Evolutionary conservation across 1,139 yeast genomes (phyloP), one percentile per base, ranked within the genome.

Genomic region (Kodamaea plutei): DNA sequence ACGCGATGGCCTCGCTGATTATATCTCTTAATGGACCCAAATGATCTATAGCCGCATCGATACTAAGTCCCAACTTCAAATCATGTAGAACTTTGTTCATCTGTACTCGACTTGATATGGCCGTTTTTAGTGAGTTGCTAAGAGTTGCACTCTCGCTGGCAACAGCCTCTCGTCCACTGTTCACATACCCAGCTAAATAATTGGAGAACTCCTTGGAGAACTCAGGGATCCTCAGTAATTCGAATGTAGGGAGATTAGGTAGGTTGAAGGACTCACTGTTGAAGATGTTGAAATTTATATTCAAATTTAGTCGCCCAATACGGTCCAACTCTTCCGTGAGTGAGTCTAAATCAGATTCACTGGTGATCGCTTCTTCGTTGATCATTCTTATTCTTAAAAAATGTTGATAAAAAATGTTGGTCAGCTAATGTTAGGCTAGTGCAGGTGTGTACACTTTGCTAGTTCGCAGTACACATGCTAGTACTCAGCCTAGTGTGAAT

Each of bases 11-110:
- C 27, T 67, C 68, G 38, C 71, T 71, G 20, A 73, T 62, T 13
- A 73, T 56, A 35, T 68, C 74, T 12, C 78, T 67, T 30, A 76
- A 53, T 0, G 79, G 76, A 45, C 73, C 79, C 26, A 80, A 61
- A 23, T 81, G 50, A 25, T 76, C 81, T 12, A 75, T 55, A 1
- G 82, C 80, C 8, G 73, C 61, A 15, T 66, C 61, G 13, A 76
- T 56, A 8, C 77, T 69, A 23, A 71, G 57, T 3, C 82, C 82
- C 25, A 63, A 49, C 31, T 67, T 64, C 43, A 76, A 57, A 42
- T 76, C 82, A 31, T 63, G 61, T 23, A 76, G 54, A 30, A 76
- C 61, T 14, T 62, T 68, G 21, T 64, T 57, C 61, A 76, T 62
- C 40, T 75, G 81, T 25, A 68, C 56, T 12, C 73, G 43, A 4